phyloP scores from a whole-genome alignment of 371 early-diverging fungal species.

The Lichtheimia hyalospora region DNA sequence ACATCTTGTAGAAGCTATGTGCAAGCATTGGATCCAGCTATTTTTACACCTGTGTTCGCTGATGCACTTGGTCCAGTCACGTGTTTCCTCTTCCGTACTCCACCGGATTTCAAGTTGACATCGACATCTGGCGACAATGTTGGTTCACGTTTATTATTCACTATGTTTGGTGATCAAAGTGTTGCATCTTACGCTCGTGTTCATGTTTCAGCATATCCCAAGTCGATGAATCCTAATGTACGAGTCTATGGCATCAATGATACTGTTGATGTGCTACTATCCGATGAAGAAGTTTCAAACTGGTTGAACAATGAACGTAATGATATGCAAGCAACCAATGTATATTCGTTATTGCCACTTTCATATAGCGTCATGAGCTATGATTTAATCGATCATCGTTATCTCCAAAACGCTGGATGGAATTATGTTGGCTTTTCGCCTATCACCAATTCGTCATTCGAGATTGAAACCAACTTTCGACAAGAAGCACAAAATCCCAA shows the following conservation, averaged over 20 bases:
- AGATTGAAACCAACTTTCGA: constrained; percentile 39
- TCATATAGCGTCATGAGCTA: constrained; percentile 43
- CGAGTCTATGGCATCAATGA: constrained; percentile 29
- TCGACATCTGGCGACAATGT: constrained; percentile 43
- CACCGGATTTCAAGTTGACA: constrained; percentile 30
- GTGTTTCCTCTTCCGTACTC: constrained; percentile 42
- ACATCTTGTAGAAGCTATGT: constrained; percentile 30
- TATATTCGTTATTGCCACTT: constrained; percentile 37
- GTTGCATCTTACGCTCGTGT: constrained; percentile 27
- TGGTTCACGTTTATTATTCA: constrained; percentile 42
- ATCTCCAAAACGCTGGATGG: constrained; percentile 44
- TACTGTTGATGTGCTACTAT: constrained; percentile 20
- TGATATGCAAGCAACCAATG: constrained; percentile 38
- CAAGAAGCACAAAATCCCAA: constrained; percentile 42
- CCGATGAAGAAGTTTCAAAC: constrained; percentile 23
- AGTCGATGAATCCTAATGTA: constrained; percentile 46
- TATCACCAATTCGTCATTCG: constrained; percentile 40
- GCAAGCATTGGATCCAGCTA: constrained; percentile 30
- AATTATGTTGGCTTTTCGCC: constrained; percentile 53
- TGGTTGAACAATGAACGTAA: constrained; percentile 45
- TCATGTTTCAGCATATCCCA: constrained; percentile 45
- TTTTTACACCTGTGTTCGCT: constrained; percentile 37
- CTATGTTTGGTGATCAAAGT: constrained; percentile 37
- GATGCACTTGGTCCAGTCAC: constrained; percentile 38
- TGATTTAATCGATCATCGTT: constrained; percentile 38